phyloP scores from a whole-genome alignment of 768 basidiomycete species.

The Boletus huronensis region DNA sequence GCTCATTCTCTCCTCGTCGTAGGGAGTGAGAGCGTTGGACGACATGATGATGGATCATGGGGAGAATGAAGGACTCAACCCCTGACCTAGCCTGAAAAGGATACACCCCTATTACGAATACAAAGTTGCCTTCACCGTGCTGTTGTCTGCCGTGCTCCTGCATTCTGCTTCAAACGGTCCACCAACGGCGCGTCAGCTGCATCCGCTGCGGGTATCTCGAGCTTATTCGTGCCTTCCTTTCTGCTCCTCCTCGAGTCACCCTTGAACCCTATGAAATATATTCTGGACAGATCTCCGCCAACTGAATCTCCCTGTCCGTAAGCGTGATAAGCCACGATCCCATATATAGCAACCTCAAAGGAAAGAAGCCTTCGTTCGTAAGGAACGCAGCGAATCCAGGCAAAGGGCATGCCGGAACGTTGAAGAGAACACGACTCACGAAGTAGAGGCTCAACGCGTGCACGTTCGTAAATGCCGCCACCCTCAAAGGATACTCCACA shows the following conservation, averaged over 20 bases:
- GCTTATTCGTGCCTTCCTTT: slow-evolving; percentile 58
- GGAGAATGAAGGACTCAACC: neutral
- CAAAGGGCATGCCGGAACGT: slow-evolving; percentile 17
- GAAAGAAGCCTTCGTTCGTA: neutral
- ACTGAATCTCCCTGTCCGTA: slow-evolving; percentile 57
- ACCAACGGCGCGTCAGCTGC: slow-evolving; percentile 69
- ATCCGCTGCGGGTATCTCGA: slow-evolving; percentile 77
- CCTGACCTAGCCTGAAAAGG: neutral
- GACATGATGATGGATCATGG: neutral
- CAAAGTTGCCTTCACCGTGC: slow-evolving; percentile 38
- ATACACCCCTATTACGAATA: slow-evolving; percentile 3
- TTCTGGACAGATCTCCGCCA: slow-evolving; percentile 59
- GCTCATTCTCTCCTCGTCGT: neutral
- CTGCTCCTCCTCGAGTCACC: slow-evolving; percentile 57
- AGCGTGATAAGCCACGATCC: slow-evolving; percentile 13
- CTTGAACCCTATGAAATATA: slow-evolving; percentile 84
- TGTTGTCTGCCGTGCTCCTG: slow-evolving; percentile 59
- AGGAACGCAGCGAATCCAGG: slow-evolving; percentile 4
- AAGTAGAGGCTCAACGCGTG: slow-evolving; percentile 76
- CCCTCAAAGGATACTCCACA: slow-evolving; percentile 73
- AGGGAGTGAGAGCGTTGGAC: neutral
- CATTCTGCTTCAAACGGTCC: slow-evolving; percentile 56
- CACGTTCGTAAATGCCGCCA: slow-evolving; percentile 73
- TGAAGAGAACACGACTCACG: slow-evolving; percentile 44
- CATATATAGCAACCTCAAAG: slow-evolving; percentile 25